Evolutionary conservation across 2,329 filamentous ascomycete species (phyloP), one percentile per base, ranked within the genome.

Genomic region (Ophiocordyceps unilateralis): DNA sequence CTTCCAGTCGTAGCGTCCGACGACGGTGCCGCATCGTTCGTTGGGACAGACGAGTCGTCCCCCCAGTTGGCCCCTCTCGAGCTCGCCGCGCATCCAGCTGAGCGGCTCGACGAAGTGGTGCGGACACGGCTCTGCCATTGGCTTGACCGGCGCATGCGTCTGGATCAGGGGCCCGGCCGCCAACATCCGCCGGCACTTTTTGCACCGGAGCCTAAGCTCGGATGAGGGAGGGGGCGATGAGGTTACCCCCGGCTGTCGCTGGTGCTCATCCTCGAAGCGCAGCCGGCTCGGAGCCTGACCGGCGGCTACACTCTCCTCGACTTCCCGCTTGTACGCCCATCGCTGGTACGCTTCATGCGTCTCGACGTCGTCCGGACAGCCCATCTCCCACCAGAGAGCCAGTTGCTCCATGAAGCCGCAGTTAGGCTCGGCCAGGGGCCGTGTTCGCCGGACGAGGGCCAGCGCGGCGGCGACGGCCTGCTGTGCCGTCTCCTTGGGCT

Each of bases 1-100:
- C 58, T 93, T 86, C 91, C 91, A 98, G 42, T 89, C 83, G 57
- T 95, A 98, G 53, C 91, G 83, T 34, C 91, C 91, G 40, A 96
- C 76, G 42, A 85, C 86, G 36, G 83, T 78, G 40, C 74, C 76
- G 60, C 91, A 98, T 54, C 81, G 82, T 9, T 58, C 46, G 51
- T 80, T 83, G 10, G 91, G 89, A 55, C 91, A 98, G 45, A 78
- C 74, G 26, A 98, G 68, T 10, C 89, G 78, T 21, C 91, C 91
- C 46, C 88, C 84, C 21, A 96, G 69, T 47, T 80, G 76, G 23
- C 84, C 87, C 53, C 83, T 74, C 52, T 88, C 83, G 3, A 98
- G 75, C 53, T 81, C 79, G 1, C 78, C 67, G 7, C 83, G 78
- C 91, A 98, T 98, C 91, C 91, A 98, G 14, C 84, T 84, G 28